Evolutionary conservation across 257 asterid genomes (phyloP), one percentile per base, ranked within the genome.

Genomic region (Scutellaria barbata): DNA sequence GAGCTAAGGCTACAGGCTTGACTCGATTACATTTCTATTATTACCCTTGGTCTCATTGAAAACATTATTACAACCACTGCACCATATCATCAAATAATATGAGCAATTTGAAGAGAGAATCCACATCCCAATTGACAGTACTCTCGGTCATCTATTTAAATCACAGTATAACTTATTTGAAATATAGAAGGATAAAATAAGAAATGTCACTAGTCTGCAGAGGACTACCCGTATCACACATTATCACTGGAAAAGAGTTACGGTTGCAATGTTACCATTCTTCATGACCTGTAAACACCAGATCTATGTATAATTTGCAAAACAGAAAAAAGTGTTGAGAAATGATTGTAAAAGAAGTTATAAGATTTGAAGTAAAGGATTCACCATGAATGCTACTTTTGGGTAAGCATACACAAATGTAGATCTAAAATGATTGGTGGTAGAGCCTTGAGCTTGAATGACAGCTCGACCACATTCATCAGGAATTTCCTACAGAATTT

Each of bases 171-270:
- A 40, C 42, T 4, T 8, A 42, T 17, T 40, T 11, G 35, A 8
- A 16, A 16, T 9, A 42, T 3, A 39, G 3, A 7, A n/a, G 60
- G 30, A 45, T 45, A 45, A 3, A 45, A 45, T 45, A 3, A 45
- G 5, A 45, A 45, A 9, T 45, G n/a, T 10, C 51, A 30, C 3
- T 50, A n/a, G 54, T 48, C 8, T 48, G 4, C 54, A 48, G 54
- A 48, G 20, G 47, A 1, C 6, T 39, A 76, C 79, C 81, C 46
- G 37, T 25, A 16, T 10, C 69, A 41, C 9, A 66, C 9, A 20
- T 82, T 77, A 90, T 5, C 90, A 87, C 65, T 88, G 93, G 72
- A 90, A 90, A 63, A 88, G 95, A 66, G 96, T 90, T 70, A 88
- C 89, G 20, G 96, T 90, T 12, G 95, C 95, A 50, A 88, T 84